Conservation (phyloP, 1,284 basidiomycete genomes). For the Malassezia nana region DNA sequence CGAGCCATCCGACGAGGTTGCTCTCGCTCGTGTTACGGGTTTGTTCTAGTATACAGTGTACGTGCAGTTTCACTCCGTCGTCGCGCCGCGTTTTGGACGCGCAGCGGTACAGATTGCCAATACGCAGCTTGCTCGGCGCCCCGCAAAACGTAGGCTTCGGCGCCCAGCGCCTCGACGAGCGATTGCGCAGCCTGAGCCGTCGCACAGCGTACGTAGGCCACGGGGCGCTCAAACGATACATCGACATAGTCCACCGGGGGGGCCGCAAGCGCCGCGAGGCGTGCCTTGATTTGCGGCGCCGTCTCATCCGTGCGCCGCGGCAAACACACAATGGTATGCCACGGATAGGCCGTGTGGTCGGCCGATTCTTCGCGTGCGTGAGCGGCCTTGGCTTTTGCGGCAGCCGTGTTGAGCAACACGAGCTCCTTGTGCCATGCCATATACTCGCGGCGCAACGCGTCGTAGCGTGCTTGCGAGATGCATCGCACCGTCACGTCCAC, state of each 20-base stretch:
- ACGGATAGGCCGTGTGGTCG: background rate
- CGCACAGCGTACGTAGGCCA: slow-evolving; percentile 8
- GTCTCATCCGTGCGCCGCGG: background rate
- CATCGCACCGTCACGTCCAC: background rate
- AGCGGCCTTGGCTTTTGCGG: background rate
- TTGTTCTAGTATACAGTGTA: slow-evolving; percentile 3
- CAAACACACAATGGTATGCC: slow-evolving; percentile 2
- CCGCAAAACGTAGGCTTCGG: background rate
- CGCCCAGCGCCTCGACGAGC: background rate
- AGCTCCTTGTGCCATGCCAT: slow-evolving; percentile 7
- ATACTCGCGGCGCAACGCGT: slow-evolving; percentile 1
- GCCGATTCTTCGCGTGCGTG: background rate
- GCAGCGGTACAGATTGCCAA: slow-evolving; percentile 6
- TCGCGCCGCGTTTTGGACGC: slow-evolving; percentile 10
- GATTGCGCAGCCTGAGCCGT: background rate
- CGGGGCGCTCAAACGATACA: background rate
- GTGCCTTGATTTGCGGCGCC: background rate
- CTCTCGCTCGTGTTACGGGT: slow-evolving; percentile 26
- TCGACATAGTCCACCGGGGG: slow-evolving; percentile 14
- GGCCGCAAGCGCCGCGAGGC: background rate
- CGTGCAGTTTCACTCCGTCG: background rate
- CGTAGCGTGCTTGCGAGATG: background rate
- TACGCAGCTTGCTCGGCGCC: slow-evolving; percentile 5
- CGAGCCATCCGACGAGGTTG: slow-evolving; percentile 30
- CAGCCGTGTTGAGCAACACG: background rate